Percentiles rank a stretch among this genome's conserved stretches.
phyloP scores from a whole-genome alignment of 2,329 filamentous ascomycete genomes.

The Xylariaceae sp. region DNA sequence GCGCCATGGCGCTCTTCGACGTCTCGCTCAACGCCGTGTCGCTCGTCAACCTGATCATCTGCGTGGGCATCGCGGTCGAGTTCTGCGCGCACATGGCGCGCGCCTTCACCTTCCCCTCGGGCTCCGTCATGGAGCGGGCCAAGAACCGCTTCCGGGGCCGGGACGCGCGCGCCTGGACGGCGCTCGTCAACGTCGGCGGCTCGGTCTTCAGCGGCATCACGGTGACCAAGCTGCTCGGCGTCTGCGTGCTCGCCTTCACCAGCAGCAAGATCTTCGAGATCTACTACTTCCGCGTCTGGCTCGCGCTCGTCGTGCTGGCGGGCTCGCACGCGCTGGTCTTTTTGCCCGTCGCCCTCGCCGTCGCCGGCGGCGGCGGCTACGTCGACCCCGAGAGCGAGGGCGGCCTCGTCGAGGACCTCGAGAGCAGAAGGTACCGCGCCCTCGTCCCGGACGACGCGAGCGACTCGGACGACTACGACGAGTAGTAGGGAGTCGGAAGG shows the following conservation, averaged over 20 bases:
- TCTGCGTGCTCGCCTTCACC: slow-evolving; percentile 88
- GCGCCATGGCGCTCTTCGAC: slow-evolving; percentile 81
- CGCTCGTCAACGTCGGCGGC: slow-evolving; percentile 87
- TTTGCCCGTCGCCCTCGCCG: slow-evolving; percentile 78
- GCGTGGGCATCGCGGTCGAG: slow-evolving; percentile 91
- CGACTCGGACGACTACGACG: slow-evolving; percentile 64
- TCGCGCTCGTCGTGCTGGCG: slow-evolving; percentile 83
- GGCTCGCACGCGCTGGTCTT: slow-evolving; percentile 85
- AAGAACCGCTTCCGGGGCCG: slow-evolving; percentile 71
- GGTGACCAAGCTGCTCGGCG: slow-evolving; percentile 87
- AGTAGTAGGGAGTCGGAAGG: slow-evolving; percentile 14
- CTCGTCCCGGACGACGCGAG: slow-evolving; percentile 67
- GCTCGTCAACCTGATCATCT: slow-evolving; percentile 93
- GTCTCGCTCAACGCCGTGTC: slow-evolving; percentile 94
- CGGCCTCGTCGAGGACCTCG: slow-evolving; percentile 82
- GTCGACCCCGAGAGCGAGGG: slow-evolving; percentile 81
- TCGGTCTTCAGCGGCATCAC: slow-evolving; percentile 96
- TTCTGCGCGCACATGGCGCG: slow-evolving; percentile 96
- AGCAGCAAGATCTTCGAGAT: slow-evolving; percentile 98
- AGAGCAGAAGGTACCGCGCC: slow-evolving; percentile 68
- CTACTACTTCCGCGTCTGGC: slow-evolving; percentile 97
- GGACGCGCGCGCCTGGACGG: slow-evolving; percentile 84
- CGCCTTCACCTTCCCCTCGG: slow-evolving; percentile 89
- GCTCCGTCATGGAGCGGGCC: slow-evolving; percentile 71
- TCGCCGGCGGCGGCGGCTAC: slow-evolving; percentile 82